Percentiles rank a stretch among this genome's conserved stretches.
phyloP scores from a whole-genome alignment of 164 flowering plant species.

The Houttuynia cordata region DNA sequence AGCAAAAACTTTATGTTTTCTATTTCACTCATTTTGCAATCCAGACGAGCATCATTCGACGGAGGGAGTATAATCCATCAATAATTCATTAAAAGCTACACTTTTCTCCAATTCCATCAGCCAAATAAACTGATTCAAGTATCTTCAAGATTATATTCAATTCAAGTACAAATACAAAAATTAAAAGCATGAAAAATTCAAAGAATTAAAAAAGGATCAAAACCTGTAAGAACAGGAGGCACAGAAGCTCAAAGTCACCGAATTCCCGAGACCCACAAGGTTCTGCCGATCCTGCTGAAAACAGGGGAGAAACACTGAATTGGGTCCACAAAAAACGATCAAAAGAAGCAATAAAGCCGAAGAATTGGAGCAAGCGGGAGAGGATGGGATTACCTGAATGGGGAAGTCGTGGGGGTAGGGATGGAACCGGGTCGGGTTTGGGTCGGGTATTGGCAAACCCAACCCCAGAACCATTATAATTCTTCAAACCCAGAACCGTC shows the following conservation, averaged over 20 bases:
- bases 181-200: neutral
- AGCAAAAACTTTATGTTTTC: neutral
- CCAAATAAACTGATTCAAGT: neutral
- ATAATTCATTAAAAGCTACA: neutral
- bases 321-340: too few species aligned
- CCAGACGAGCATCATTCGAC: too few species aligned
- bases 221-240: constrained; percentile 77
- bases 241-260: constrained; percentile 53
- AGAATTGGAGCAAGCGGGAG: neutral
- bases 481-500: too few species aligned
- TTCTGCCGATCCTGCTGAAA: constrained; percentile 17
- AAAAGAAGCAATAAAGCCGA: neutral
- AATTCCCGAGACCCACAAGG: constrained; percentile 38
- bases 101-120: neutral
- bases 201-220: neutral
- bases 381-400: constrained; percentile 24
- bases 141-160: neutral
- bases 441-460: too few species aligned
- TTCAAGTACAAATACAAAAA: too few species aligned
- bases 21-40: too few species aligned
- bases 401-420: constrained; percentile 52
- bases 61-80: too few species aligned
- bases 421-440: too few species aligned
- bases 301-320: neutral
- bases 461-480: too few species aligned